phyloP scores from a whole-genome alignment of 2,329 filamentous ascomycete species.

The Leptosphaerulina australis region DNA sequence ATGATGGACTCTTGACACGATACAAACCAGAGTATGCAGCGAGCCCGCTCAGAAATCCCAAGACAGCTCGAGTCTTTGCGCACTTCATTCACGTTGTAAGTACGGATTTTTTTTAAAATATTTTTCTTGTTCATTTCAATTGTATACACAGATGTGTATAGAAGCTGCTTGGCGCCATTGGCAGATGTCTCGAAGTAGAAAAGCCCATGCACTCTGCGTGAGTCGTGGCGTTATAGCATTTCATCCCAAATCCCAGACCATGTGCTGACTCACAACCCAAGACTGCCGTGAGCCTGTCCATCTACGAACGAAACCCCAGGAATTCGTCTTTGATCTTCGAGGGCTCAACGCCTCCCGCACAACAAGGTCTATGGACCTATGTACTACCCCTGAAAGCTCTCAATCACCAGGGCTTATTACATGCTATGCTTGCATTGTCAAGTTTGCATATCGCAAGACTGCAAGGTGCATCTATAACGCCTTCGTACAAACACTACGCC shows the following conservation, averaged over 20 bases:
- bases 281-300: conserved; percentile 82
- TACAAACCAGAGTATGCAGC: conserved; percentile 56
- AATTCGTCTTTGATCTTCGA: conserved; percentile 73
- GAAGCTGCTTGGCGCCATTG: background rate
- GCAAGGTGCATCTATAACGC: conserved; percentile 73
- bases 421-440: conserved; percentile 86
- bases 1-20: conserved; percentile 52
- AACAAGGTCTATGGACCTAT: conserved; percentile 65
- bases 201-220: too few species aligned
- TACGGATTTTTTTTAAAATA: background rate
- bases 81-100: conserved; percentile 80
- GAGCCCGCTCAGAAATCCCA: conserved; percentile 76
- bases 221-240: too few species aligned
- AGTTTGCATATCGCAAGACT: conserved; percentile 88
- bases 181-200: too few species aligned
- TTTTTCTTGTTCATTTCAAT: background rate
- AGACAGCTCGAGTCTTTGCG: conserved; percentile 82
- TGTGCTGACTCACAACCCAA: conserved; percentile 17
- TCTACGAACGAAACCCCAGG: conserved; percentile 82
- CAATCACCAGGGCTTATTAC: conserved; percentile 82
- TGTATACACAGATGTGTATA: background rate
- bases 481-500: conserved; percentile 91
- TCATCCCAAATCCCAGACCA: too few species aligned
- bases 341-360: conserved; percentile 36
- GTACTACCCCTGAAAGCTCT: conserved; percentile 81